Evolutionary conservation across 2,329 filamentous ascomycete species (phyloP).

Genomic region (Catunica adiposa): DNA sequence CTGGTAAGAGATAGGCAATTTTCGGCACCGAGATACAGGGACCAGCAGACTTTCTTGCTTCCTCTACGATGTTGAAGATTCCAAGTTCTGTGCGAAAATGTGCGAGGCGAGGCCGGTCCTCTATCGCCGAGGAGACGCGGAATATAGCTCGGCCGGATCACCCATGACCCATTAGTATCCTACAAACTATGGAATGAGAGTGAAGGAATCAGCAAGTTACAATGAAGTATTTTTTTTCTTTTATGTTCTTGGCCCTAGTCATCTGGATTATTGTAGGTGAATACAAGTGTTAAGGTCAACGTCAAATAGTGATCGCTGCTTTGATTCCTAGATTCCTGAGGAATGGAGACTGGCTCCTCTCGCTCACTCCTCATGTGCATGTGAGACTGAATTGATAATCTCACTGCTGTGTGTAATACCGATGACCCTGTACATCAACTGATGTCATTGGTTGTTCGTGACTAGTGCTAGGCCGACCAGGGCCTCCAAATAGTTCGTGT

Average conservation of each 20-base stretch:
- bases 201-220: neutral
- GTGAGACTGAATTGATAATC: constrained; percentile 3
- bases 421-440: neutral
- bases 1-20: neutral
- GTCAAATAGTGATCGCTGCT: neutral
- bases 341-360: neutral
- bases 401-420: constrained; percentile 1
- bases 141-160: neutral
- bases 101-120: constrained; percentile 3
- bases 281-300: neutral
- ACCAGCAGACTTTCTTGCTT: neutral
- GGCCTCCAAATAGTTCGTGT: too few species aligned
- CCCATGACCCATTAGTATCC: too few species aligned
- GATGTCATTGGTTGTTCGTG: neutral
- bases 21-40: neutral
- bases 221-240: neutral
- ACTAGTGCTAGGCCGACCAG: neutral
- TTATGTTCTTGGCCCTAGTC: neutral
- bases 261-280: neutral
- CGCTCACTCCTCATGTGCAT: neutral
- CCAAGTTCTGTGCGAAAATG: constrained; percentile 3
- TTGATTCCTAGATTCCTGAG: neutral
- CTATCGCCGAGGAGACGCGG: neutral
- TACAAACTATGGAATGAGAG: too few species aligned
- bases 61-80: neutral